Evolutionary conservation across 2,329 filamentous ascomycete genomes (phyloP).

Genomic region (Stenocarpella maydis): DNA sequence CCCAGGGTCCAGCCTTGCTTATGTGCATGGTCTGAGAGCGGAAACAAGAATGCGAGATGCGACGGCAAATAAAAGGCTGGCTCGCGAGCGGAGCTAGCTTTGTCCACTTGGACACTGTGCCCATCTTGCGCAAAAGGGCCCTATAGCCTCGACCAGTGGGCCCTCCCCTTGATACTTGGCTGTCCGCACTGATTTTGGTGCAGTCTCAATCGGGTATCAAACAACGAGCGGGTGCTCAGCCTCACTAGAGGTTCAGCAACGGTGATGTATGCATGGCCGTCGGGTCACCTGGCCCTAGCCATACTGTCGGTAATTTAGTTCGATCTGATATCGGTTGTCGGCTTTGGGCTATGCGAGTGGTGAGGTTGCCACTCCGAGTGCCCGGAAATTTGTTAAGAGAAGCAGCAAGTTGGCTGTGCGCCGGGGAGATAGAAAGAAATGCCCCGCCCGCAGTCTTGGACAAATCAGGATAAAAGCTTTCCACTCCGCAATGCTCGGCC

Average conservation of each 20-base stretch:
- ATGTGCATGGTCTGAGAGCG: conserved; percentile 25
- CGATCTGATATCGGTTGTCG: conserved; percentile 26
- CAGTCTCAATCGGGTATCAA: neutral
- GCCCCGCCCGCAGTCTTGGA: too few species aligned
- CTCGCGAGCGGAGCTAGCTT: neutral
- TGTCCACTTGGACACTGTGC: conserved; percentile 11
- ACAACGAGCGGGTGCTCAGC: neutral
- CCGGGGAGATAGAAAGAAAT: neutral
- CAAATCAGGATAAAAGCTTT: too few species aligned
- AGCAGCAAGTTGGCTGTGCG: neutral
- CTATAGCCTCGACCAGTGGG: neutral
- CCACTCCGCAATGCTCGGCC: too few species aligned
- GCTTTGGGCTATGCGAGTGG: neutral
- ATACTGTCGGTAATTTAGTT: neutral
- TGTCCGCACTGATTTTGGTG: neutral
- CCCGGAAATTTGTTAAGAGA: neutral
- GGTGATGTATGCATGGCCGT: neutral
- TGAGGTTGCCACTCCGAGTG: neutral
- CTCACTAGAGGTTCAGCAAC: neutral
- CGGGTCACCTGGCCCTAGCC: conserved; percentile 7
- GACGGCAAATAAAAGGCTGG: neutral
- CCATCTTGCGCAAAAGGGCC: neutral
- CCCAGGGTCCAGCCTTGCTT: conserved; percentile 31
- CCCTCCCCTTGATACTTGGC: neutral
- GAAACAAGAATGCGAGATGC: conserved; percentile 8